Evolutionary conservation across 352 stramenopile species (phyloP).

Genomic region (Blastocystis sp.): DNA sequence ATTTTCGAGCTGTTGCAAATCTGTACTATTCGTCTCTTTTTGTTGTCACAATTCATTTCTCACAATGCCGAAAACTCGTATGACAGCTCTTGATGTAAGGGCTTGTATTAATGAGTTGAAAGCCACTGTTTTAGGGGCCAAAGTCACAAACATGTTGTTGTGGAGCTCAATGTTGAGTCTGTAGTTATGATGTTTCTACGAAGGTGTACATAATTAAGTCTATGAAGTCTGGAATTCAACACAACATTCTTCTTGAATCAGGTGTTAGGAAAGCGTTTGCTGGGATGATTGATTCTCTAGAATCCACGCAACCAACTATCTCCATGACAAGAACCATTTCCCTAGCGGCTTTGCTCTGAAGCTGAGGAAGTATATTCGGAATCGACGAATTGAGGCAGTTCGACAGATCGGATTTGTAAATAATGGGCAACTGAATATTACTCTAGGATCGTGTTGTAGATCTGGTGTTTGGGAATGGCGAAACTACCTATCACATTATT

Average conservation of each 20-base stretch:
- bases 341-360: slow-evolving; percentile 84
- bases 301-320: slow-evolving; percentile 55
- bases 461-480: slow-evolving; percentile 79
- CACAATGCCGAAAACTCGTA: slow-evolving; percentile 65
- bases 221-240: background rate
- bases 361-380: slow-evolving; percentile 81
- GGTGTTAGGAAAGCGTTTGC: slow-evolving; percentile 10
- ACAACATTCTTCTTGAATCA: slow-evolving; percentile 50
- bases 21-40: slow-evolving; percentile 31
- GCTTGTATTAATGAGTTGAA: slow-evolving; percentile 59
- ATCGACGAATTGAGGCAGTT: slow-evolving; percentile 78
- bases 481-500: slow-evolving; percentile 80
- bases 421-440: slow-evolving; percentile 47
- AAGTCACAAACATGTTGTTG: slow-evolving; percentile 35
- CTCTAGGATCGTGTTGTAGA: slow-evolving; percentile 81
- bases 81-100: slow-evolving; percentile 67
- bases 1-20: slow-evolving; percentile 7
- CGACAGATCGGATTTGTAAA: slow-evolving; percentile 72
- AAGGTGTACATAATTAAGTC: slow-evolving; percentile 58
- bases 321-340: slow-evolving; percentile 72
- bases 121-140: slow-evolving; percentile 19
- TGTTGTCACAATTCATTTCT: background rate
- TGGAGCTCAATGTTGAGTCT: background rate
- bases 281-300: background rate
- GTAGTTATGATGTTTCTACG: slow-evolving; percentile 61